Percentiles rank a stretch among this genome's conserved stretches.
Conservation (phyloP, 768 basidiomycete genomes). For the Gloeophyllum trabeum region DNA sequence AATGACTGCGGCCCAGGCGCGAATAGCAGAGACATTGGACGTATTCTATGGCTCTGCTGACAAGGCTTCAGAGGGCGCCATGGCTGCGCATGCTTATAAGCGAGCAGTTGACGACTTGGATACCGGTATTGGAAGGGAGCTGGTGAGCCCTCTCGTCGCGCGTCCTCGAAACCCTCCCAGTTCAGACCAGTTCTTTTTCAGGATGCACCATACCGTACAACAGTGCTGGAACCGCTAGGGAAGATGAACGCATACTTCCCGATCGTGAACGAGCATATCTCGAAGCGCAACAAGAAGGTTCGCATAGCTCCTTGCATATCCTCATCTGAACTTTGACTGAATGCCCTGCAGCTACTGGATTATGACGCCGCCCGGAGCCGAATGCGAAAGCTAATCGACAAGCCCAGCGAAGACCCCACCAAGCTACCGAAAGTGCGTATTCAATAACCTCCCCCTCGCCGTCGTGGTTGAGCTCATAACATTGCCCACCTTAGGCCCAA, state of each 20-base stretch:
- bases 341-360: conserved; percentile 63
- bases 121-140: conserved; percentile 67
- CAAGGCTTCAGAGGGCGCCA: conserved; percentile 80
- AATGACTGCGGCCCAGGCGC: conserved; percentile 89
- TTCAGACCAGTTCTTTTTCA: conserved; percentile 17
- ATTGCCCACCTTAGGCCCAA: conserved; percentile 50
- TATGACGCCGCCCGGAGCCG: conserved; percentile 90
- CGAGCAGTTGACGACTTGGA: conserved; percentile 92
- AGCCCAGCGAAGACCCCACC: conserved; percentile 87
- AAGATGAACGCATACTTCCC: conserved; percentile 97
- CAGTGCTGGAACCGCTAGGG: conserved; percentile 89
- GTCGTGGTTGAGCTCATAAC: not conserved
- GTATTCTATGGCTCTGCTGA: conserved; percentile 85
- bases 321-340: conserved; percentile 1
- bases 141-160: conserved; percentile 40
- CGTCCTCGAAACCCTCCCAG: not conserved
- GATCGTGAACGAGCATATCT: conserved; percentile 84
- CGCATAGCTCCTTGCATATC: conserved; percentile 1
- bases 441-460: conserved; percentile 1
- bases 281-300: conserved; percentile 96
- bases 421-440: conserved; percentile 76
- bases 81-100: conserved; percentile 96
- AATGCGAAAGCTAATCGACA: conserved; percentile 81
- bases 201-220: conserved; percentile 92
- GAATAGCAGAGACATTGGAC: conserved; percentile 89